phyloP scores from a whole-genome alignment of 108 stramenopile species.

The Epithemia pelagica region DNA sequence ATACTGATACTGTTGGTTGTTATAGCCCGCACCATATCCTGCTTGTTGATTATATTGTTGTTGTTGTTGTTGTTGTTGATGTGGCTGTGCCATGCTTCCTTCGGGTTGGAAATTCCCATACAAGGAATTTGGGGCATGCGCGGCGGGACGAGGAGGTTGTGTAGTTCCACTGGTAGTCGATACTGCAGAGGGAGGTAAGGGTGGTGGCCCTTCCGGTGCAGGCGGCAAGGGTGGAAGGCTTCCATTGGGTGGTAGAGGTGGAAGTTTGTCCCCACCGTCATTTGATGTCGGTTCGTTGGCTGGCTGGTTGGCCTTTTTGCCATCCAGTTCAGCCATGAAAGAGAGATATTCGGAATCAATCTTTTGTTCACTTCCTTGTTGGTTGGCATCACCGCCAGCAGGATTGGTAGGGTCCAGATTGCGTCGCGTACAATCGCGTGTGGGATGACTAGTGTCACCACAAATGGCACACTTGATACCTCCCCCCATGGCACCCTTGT shows the following conservation, averaged over 20 bases:
- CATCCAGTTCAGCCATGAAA: constrained; percentile 98
- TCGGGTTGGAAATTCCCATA: constrained; percentile 10
- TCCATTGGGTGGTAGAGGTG: constrained; percentile 19
- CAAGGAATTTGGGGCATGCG: constrained; percentile 15
- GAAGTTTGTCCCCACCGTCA: constrained; percentile 9
- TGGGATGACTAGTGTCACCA: constrained; percentile 95
- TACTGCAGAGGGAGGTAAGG: too few species aligned
- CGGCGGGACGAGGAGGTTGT: too few species aligned
- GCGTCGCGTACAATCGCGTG: constrained; percentile 90
- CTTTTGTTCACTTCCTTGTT: constrained; percentile 45
- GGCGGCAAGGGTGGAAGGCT: constrained; percentile 27
- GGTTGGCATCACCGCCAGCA: constrained; percentile 1
- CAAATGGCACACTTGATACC: constrained; percentile 94
- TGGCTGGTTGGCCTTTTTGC: constrained; percentile 33
- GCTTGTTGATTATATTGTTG: constrained; percentile 1
- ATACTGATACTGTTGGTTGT: not conserved
- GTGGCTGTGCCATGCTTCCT: constrained; percentile 6
- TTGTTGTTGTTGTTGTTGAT: constrained; percentile 15
- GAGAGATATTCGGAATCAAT: constrained; percentile 88
- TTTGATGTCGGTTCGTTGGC: constrained; percentile 6
- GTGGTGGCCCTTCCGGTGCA: constrained; percentile 16
- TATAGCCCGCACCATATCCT: constrained; percentile 6
- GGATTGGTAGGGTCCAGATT: constrained; percentile 23
- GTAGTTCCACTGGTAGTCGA: too few species aligned
- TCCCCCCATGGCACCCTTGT: constrained; percentile 13